phyloP scores from a whole-genome alignment of 306 rosid genomes.

The Pyrus communis region DNA sequence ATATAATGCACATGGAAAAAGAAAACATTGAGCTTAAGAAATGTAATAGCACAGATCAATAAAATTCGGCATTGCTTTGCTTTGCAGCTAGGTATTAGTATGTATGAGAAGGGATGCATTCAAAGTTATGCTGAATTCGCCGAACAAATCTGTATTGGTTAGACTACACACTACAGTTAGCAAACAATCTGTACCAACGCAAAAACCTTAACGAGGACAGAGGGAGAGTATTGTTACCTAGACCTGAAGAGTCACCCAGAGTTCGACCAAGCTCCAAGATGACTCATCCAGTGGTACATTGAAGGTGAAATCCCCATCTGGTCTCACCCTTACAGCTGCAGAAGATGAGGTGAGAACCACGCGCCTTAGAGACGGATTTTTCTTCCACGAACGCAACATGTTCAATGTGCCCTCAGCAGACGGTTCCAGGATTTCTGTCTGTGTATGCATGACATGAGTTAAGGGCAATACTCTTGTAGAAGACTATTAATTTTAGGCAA shows the following conservation, averaged over 20 bases:
- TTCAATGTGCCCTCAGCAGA: slow-evolving; percentile 72
- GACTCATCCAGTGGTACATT: slow-evolving; percentile 60
- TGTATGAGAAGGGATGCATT: not conserved
- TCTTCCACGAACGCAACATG: slow-evolving; percentile 62
- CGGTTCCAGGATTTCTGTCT: slow-evolving; percentile 64
- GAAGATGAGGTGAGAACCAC: slow-evolving; percentile 86
- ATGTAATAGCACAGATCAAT: not conserved
- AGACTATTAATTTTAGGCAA: not conserved
- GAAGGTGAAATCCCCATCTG: slow-evolving; percentile 37
- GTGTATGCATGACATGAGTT: not conserved
- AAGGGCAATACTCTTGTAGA: not conserved
- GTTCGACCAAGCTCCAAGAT: slow-evolving; percentile 60
- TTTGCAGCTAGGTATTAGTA: not conserved
- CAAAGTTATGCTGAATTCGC: not conserved
- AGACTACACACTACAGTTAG: too few relatives aligned
- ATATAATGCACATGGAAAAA: not conserved
- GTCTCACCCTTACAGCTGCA: slow-evolving; percentile 57
- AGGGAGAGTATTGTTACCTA: not conserved
- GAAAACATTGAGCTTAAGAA: not conserved
- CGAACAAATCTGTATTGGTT: too few relatives aligned
- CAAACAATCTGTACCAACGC: too few relatives aligned
- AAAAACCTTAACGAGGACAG: not conserved
- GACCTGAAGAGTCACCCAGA: slow-evolving; percentile 57
- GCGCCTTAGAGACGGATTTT: slow-evolving; percentile 46
- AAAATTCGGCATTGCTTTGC: not conserved